These are phyloP conservation scores for Hyphopichia burtonii DNA, from an alignment of 1,139 yeast genomes.

Conservation along the genomic window DNA sequence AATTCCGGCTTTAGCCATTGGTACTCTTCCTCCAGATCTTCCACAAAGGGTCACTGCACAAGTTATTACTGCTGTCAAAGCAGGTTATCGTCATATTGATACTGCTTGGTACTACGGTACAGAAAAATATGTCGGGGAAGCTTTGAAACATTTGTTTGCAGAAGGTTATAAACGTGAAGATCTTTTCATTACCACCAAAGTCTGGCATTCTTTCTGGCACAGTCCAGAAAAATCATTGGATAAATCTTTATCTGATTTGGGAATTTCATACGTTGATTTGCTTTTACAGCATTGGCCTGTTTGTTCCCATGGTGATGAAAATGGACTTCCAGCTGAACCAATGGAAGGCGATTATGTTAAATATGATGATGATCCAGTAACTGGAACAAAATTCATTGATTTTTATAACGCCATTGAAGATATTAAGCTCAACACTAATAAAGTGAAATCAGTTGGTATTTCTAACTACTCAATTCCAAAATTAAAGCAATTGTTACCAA, in stretches of 20 bases:
- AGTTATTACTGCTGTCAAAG: slow-evolving; percentile 38
- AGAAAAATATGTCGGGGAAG: slow-evolving; percentile 51
- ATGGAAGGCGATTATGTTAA: slow-evolving; percentile 37
- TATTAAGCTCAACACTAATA: slow-evolving; percentile 29
- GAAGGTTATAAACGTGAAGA: slow-evolving; percentile 56
- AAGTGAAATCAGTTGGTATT: slow-evolving; percentile 32
- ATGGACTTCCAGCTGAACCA: slow-evolving; percentile 38
- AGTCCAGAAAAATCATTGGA: slow-evolving; percentile 40
- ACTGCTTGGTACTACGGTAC: slow-evolving; percentile 51
- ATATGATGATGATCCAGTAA: slow-evolving; percentile 41
- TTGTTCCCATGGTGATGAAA: slow-evolving; percentile 33
- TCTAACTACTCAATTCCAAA: slow-evolving; percentile 32
- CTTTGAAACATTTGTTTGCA: slow-evolving; percentile 45
- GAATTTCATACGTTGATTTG: slow-evolving; percentile 58
- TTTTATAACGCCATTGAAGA: slow-evolving; percentile 50
- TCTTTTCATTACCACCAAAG: slow-evolving; percentile 58
- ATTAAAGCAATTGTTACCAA: slow-evolving; percentile 25
- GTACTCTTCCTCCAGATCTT: slow-evolving; percentile 36
- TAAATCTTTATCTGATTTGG: slow-evolving; percentile 34
- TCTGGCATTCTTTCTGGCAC: slow-evolving; percentile 48
- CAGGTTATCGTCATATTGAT: slow-evolving; percentile 43
- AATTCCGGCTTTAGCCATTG: slow-evolving; percentile 42
- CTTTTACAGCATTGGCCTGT: slow-evolving; percentile 65
- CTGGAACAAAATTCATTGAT: slow-evolving; percentile 39
- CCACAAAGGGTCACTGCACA: slow-evolving; percentile 34